Percentiles rank a stretch among this genome's conserved stretches.
These are phyloP conservation scores for Phalaenopsis hybrid DNA, from an alignment of 116 monocot genomes.

Conservation along the genomic window DNA sequence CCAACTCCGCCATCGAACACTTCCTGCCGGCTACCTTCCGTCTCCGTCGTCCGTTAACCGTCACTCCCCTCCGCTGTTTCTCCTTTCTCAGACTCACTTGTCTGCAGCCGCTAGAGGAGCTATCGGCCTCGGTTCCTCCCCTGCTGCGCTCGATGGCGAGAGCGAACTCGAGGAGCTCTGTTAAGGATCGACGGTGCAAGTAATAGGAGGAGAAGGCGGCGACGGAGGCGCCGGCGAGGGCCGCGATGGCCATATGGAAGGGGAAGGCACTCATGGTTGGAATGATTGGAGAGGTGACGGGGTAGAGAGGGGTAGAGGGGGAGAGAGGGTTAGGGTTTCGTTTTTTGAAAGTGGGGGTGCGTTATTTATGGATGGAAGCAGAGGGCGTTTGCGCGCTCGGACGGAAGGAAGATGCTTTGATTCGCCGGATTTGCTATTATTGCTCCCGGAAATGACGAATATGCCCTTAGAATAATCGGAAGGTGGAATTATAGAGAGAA, in stretches of 20 bases:
- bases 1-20: neutral
- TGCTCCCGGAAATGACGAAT: too few relatives aligned
- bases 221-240: conserved; percentile 26
- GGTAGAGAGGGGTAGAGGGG: too few relatives aligned
- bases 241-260: conserved; percentile 26
- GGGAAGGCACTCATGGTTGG: conserved; percentile 1
- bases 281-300: too few relatives aligned
- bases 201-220: conserved; percentile 25
- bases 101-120: neutral
- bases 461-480: too few relatives aligned
- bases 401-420: too few relatives aligned
- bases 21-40: neutral
- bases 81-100: neutral
- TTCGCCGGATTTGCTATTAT: too few relatives aligned
- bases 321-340: too few relatives aligned
- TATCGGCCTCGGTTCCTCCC: neutral
- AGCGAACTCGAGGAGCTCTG: conserved; percentile 31
- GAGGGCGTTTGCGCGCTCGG: too few relatives aligned
- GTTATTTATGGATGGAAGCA: too few relatives aligned
- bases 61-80: neutral
- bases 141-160: conserved; percentile 7
- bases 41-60: neutral
- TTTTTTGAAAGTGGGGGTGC: too few relatives aligned
- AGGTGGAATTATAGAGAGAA: too few relatives aligned
- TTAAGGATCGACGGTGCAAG: conserved; percentile 19